A percentile compares a stretch with the other conserved stretches of the same genome.
Conservation (phyloP, 1,284 basidiomycete genomes). For the Coniferiporia sulphurascens region DNA sequence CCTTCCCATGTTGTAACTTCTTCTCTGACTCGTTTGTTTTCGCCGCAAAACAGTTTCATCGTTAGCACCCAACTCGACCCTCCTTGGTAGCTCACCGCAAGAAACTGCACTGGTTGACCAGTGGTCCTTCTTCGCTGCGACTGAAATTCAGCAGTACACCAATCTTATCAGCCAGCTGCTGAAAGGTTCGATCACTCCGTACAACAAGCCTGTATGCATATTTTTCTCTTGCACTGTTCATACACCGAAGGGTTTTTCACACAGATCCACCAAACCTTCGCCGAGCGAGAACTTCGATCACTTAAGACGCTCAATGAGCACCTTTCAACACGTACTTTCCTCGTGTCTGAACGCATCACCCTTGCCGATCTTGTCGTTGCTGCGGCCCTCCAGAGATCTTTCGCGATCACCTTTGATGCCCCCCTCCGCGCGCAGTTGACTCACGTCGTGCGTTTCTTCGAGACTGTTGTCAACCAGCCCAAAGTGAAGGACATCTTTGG, state of each 20-base stretch:
- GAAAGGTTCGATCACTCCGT: constrained; percentile 43
- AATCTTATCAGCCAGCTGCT: constrained; percentile 32
- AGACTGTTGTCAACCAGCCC: constrained; percentile 83
- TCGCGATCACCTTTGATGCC: constrained; percentile 57
- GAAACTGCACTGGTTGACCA: constrained; percentile 62
- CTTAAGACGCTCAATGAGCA: constrained; percentile 69
- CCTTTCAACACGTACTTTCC: constrained; percentile 80
- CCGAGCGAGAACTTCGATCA: constrained; percentile 50
- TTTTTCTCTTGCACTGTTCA: neutral
- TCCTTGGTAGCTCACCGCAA: constrained; percentile 53
- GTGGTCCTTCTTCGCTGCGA: constrained; percentile 62
- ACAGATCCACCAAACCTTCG: constrained; percentile 52
- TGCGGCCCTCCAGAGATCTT: constrained; percentile 46
- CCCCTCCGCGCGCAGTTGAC: constrained; percentile 61
- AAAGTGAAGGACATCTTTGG: constrained; percentile 66
- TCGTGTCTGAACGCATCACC: constrained; percentile 92
- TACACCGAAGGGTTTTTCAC: neutral
- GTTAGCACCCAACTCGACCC: constrained; percentile 61
- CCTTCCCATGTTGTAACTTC: too few species aligned
- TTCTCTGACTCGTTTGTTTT: constrained; percentile 24
- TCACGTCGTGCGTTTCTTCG: constrained; percentile 78
- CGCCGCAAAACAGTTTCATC: constrained; percentile 53
- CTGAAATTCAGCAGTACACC: constrained; percentile 40
- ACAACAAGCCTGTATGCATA: constrained; percentile 62
- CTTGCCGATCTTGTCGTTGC: constrained; percentile 84